Conservation (phyloP, 495 filamentous ascomycete species). For the Penicillium waksmanii region DNA sequence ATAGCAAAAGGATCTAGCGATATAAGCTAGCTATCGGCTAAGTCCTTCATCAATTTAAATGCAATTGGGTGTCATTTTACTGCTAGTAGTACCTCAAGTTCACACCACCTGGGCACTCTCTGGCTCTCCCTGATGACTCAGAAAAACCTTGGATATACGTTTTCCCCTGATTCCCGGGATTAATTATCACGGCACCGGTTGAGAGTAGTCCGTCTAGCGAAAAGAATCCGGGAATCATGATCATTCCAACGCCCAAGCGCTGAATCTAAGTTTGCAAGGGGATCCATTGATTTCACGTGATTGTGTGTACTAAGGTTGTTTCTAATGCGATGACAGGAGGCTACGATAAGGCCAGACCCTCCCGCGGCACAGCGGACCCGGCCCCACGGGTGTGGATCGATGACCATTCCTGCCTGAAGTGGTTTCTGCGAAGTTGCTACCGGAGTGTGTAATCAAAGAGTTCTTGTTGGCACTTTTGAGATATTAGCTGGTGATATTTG, state of each 20-base stretch:
- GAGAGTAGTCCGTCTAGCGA: neutral
- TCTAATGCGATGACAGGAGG: constrained; percentile 5
- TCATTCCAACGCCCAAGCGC: neutral
- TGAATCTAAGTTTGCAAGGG: neutral
- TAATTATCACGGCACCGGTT: neutral
- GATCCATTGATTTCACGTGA: neutral
- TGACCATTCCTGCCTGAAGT: neutral
- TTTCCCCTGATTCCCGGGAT: no score
- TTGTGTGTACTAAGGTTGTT: neutral
- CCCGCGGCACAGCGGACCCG: constrained; percentile 3
- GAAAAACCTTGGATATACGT: no score
- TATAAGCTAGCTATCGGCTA: neutral
- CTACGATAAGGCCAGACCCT: constrained; percentile 7
- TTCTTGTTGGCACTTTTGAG: no score
- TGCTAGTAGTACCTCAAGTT: neutral
- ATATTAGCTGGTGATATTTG: no score
- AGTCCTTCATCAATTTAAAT: neutral
- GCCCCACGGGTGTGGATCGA: constrained; percentile 6
- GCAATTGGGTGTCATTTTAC: neutral
- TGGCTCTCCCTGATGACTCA: no score
- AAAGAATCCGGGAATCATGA: neutral
- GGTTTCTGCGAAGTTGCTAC: no score
- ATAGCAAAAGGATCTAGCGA: neutral
- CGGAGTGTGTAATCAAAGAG: no score
- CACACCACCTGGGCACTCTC: neutral